Percentiles rank a stretch among this genome's conserved stretches.
phyloP scores from a whole-genome alignment of 805 yeast species.

The Sugiyamaella floridensis region DNA sequence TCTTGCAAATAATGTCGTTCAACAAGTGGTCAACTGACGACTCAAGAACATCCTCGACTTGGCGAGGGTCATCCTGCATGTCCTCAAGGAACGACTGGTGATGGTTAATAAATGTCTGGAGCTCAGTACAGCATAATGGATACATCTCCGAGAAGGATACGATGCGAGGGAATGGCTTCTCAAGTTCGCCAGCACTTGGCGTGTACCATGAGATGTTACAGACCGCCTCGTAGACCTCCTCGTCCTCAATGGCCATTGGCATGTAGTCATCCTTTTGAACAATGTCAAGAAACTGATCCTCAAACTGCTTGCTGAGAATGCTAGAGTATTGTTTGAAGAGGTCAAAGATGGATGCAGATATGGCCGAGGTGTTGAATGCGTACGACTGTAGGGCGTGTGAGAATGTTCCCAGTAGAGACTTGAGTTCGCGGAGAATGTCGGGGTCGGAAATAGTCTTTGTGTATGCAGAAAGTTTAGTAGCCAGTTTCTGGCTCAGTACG shows the following conservation, averaged over 20 bases:
- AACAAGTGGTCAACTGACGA: slow-evolving; percentile 63
- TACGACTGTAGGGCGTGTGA: slow-evolving; percentile 71
- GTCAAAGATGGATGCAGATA: slow-evolving; percentile 55
- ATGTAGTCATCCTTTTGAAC: slow-evolving; percentile 79
- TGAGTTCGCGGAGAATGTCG: slow-evolving; percentile 43
- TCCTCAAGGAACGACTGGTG: slow-evolving; percentile 58
- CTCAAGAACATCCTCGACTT: slow-evolving; percentile 53
- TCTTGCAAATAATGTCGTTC: slow-evolving; percentile 56
- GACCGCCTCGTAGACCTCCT: slow-evolving; percentile 54
- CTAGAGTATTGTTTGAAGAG: slow-evolving; percentile 58
- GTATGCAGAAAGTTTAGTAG: slow-evolving; percentile 18
- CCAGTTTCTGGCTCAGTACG: slow-evolving; percentile 39
- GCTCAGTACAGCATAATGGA: slow-evolving; percentile 75
- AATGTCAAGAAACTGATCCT: slow-evolving; percentile 51
- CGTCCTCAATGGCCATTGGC: slow-evolving; percentile 68
- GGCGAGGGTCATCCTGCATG: slow-evolving; percentile 53
- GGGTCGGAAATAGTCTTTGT: slow-evolving; percentile 34
- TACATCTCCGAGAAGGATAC: slow-evolving; percentile 86
- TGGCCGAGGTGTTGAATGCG: slow-evolving; percentile 49
- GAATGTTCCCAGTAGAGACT: slow-evolving; percentile 60
- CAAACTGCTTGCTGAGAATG: slow-evolving; percentile 48
- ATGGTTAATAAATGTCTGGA: slow-evolving; percentile 57
- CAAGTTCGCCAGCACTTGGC: slow-evolving; percentile 39
- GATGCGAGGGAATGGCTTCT: slow-evolving; percentile 47
- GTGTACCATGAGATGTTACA: slow-evolving; percentile 64